Evolutionary conservation across 768 basidiomycete genomes (phyloP).

Genomic region (Russula griseocarnosa): DNA sequence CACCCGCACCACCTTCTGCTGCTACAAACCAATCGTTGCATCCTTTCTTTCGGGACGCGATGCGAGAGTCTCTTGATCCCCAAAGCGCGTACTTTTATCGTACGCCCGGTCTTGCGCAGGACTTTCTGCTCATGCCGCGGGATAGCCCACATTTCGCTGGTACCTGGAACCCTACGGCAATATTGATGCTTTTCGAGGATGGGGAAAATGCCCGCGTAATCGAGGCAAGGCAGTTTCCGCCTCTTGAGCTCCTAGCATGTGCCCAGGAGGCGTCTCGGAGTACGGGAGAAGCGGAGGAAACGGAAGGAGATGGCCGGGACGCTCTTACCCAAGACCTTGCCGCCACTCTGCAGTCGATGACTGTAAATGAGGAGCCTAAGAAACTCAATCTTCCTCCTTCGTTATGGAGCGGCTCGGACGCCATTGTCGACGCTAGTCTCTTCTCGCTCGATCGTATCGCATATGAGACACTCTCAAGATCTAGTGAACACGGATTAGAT

Average conservation of each 20-base stretch:
- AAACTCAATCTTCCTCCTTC: constrained; percentile 37
- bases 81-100: constrained; percentile 54
- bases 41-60: constrained; percentile 53
- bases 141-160: constrained; percentile 65
- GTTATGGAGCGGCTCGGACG: constrained; percentile 39
- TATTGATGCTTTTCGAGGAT: constrained; percentile 57
- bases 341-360: constrained; percentile 40
- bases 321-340: constrained; percentile 40
- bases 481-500: constrained; percentile 28
- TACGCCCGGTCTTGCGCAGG: constrained; percentile 59
- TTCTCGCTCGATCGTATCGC: constrained; percentile 45
- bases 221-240: constrained; percentile 70
- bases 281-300: not conserved
- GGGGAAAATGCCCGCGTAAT: constrained; percentile 47
- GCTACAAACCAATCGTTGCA: constrained; percentile 32
- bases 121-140: constrained; percentile 73
- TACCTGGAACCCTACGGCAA: constrained; percentile 61
- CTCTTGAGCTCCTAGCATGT: constrained; percentile 39
- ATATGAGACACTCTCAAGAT: constrained; percentile 42
- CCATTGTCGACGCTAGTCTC: constrained; percentile 44
- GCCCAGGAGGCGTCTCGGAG: not conserved
- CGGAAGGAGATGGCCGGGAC: constrained; percentile 16
- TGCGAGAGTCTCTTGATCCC: constrained; percentile 54
- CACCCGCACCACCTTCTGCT: constrained; percentile 41
- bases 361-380: constrained; percentile 39